These are phyloP conservation scores for Thalassiosira hispida DNA, from an alignment of 352 stramenopile species.

Conservation along the genomic window DNA sequence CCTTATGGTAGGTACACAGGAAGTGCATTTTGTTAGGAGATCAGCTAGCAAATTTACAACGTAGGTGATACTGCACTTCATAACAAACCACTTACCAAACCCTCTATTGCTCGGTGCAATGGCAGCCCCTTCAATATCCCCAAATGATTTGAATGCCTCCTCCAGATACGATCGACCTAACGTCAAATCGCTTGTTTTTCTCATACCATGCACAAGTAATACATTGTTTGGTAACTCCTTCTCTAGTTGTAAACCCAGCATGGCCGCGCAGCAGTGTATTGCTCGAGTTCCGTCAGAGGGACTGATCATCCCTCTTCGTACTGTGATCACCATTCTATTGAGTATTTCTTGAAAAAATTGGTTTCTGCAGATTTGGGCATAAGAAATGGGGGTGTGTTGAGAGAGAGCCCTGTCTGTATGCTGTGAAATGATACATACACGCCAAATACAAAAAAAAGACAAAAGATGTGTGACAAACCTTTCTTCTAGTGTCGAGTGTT, in stretches of 20 bases:
- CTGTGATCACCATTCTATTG: conserved; percentile 74
- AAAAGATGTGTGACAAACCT: conserved; percentile 51
- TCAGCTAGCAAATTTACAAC: neutral
- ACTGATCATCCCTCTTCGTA: conserved; percentile 55
- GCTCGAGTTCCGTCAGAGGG: conserved; percentile 67
- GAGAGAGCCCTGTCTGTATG: neutral
- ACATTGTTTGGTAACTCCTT: conserved; percentile 67
- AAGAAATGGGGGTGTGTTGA: conserved; percentile 6
- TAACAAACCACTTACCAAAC: conserved; percentile 67
- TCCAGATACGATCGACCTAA: conserved; percentile 37
- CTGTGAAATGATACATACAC: neutral
- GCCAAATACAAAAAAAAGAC: conserved; percentile 9
- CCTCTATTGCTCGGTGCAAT: conserved; percentile 67
- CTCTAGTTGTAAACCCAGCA: conserved; percentile 72
- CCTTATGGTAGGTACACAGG: conserved; percentile 16
- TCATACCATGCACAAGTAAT: conserved; percentile 73
- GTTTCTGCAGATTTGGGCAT: conserved; percentile 30
- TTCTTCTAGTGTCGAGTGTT: conserved; percentile 51
- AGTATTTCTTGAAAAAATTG: conserved; percentile 73
- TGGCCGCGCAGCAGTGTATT: conserved; percentile 74
- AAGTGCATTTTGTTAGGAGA: neutral
- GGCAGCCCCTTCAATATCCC: conserved; percentile 66
- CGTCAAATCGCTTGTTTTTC: conserved; percentile 59
- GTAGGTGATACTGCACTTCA: too few species aligned
- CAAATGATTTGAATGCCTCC: conserved; percentile 67